These are phyloP conservation scores for Venturiaceae sp. DNA, from an alignment of 2,329 filamentous ascomycete species.

Conservation along the genomic window DNA sequence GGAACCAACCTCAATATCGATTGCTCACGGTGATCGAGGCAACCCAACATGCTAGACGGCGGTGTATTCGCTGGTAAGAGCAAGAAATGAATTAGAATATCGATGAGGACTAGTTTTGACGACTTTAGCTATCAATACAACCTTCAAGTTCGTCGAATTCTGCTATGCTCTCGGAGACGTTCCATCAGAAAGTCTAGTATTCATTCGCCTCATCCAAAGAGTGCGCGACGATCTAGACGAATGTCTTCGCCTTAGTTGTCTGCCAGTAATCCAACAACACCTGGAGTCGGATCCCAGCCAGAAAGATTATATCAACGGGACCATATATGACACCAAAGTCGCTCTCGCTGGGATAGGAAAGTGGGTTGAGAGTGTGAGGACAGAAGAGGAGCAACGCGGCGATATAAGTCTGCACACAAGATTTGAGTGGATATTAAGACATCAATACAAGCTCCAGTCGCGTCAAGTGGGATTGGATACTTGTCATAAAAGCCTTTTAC, in stretches of 20 bases:
- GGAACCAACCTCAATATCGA: neutral
- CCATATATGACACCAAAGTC: constrained; percentile 15
- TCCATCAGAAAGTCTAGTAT: constrained; percentile 16
- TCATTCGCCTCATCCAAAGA: constrained; percentile 18
- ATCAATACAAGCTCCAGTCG: constrained; percentile 18
- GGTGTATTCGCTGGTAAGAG: neutral
- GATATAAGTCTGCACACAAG: constrained; percentile 16
- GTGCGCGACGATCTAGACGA: constrained; percentile 19
- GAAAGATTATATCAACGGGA: constrained; percentile 17
- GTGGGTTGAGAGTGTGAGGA: constrained; percentile 18
- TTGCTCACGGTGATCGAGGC: neutral
- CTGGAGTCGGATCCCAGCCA: constrained; percentile 16
- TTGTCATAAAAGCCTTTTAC: constrained; percentile 19
- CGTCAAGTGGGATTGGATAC: constrained; percentile 14
- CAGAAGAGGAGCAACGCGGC: constrained; percentile 15
- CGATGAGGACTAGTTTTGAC: neutral
- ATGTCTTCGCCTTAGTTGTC: constrained; percentile 18
- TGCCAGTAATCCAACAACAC: constrained; percentile 14
- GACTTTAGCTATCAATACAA: constrained; percentile 14
- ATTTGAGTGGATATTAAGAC: constrained; percentile 19
- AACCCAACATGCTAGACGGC: neutral
- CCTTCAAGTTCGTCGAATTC: constrained; percentile 20
- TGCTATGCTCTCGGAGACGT: constrained; percentile 15
- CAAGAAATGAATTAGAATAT: neutral
- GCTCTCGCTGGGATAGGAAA: constrained; percentile 20